Percentiles rank a stretch among this genome's conserved stretches.
Conservation (phyloP, 257 asterid genomes). For the Coffea canephora region DNA sequence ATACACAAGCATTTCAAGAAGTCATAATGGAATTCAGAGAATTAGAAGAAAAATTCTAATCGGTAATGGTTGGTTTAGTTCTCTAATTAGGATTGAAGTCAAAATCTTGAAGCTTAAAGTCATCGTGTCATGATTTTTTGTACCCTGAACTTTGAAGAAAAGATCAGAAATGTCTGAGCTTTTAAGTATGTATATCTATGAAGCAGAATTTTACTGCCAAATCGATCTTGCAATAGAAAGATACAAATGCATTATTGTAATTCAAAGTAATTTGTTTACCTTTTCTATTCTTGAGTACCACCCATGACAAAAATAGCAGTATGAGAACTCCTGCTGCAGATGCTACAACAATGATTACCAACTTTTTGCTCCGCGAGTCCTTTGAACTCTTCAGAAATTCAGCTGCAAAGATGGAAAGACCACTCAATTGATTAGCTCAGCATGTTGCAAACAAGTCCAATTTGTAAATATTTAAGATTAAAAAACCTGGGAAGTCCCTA, state of each 20-base stretch:
- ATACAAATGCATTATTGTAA: background rate
- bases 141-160: too few species aligned
- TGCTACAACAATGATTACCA: constrained; percentile 8
- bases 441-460: background rate
- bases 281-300: constrained; percentile 18
- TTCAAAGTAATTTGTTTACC: constrained; percentile 15
- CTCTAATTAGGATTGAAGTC: background rate
- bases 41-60: background rate
- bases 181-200: too few species aligned
- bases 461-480: background rate
- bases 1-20: background rate
- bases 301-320: constrained; percentile 11
- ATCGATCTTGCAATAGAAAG: too few species aligned
- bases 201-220: background rate
- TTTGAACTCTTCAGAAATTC: constrained; percentile 16
- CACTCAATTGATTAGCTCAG: background rate
- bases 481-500: too few species aligned
- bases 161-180: too few species aligned
- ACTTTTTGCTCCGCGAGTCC: constrained; percentile 15
- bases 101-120: background rate
- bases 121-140: too few species aligned
- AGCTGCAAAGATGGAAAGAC: constrained; percentile 14
- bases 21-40: background rate
- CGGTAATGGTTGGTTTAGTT: background rate
- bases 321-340: constrained; percentile 24